Conservation (phyloP, 2,329 filamentous ascomycete species). For the Aspergillus amoenus region DNA sequence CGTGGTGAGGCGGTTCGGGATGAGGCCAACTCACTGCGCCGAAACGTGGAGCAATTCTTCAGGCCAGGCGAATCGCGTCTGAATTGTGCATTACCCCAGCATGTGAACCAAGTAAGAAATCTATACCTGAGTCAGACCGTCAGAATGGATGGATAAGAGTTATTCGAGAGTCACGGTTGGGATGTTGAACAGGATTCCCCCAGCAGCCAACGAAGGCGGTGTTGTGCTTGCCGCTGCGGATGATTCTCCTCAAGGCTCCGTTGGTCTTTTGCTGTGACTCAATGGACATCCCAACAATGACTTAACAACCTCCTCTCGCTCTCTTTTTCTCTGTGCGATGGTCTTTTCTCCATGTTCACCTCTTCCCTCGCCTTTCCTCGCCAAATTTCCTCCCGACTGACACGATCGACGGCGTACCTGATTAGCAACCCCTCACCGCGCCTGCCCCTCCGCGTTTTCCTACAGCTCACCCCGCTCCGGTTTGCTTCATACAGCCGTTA, state of each 20-base stretch:
- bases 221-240: not conserved
- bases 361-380: not conserved
- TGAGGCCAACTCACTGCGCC: constrained; percentile 19
- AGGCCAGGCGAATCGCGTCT: constrained; percentile 4
- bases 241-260: not conserved
- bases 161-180: not conserved
- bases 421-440: constrained; percentile 10
- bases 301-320: not conserved
- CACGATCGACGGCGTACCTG: not conserved
- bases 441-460: constrained; percentile 10
- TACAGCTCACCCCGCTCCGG: not conserved
- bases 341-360: constrained; percentile 2
- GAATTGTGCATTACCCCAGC: constrained; percentile 3
- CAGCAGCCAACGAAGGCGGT: constrained; percentile 10
- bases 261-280: constrained; percentile 3
- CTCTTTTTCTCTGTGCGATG: not conserved
- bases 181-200: not conserved
- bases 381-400: constrained; percentile 3
- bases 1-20: constrained; percentile 4
- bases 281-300: not conserved
- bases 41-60: constrained; percentile 16
- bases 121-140: not conserved
- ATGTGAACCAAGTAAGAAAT: not conserved
- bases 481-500: constrained; percentile 12
- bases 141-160: not conserved